Conservation (phyloP, 192 early-diverging fungal species). For the Geranomyces variabilis region DNA sequence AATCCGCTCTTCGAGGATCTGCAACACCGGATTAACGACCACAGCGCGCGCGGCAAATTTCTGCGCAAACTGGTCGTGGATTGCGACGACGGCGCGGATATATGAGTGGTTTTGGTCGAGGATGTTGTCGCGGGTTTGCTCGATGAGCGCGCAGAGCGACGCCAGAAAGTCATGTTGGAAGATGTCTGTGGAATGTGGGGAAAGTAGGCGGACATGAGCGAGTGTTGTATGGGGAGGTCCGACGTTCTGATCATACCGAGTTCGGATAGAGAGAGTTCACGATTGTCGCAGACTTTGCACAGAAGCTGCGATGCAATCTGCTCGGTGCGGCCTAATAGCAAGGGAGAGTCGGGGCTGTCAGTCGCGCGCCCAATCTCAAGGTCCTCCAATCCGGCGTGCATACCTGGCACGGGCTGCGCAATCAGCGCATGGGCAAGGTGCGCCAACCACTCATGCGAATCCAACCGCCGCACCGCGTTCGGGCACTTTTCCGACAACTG, state of each 20-base stretch:
- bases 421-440: conserved; percentile 9
- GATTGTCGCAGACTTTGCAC: conserved; percentile 65
- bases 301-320: conserved; percentile 54
- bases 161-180: conserved; percentile 52
- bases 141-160: conserved; percentile 61
- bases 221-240: too few species aligned
- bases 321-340: conserved; percentile 32
- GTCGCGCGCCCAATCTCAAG: conserved; percentile 1
- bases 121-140: conserved; percentile 59
- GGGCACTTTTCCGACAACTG: conserved; percentile 30
- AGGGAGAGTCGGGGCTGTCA: background rate
- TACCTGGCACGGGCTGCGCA: background rate
- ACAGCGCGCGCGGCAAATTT: conserved; percentile 43
- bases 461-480: conserved; percentile 38
- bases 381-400: background rate
- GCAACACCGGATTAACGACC: conserved; percentile 57
- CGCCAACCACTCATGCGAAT: conserved; percentile 28
- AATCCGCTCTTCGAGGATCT: conserved; percentile 50
- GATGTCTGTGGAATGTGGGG: conserved; percentile 32
- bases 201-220: background rate
- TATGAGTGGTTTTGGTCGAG: conserved; percentile 53
- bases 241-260: conserved; percentile 49
- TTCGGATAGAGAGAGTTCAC: conserved; percentile 54
- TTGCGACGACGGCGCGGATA: conserved; percentile 52
- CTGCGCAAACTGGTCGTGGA: conserved; percentile 73